phyloP scores from a whole-genome alignment of 2,329 filamentous ascomycete species.

The Rhytidhysteron rufulum region DNA sequence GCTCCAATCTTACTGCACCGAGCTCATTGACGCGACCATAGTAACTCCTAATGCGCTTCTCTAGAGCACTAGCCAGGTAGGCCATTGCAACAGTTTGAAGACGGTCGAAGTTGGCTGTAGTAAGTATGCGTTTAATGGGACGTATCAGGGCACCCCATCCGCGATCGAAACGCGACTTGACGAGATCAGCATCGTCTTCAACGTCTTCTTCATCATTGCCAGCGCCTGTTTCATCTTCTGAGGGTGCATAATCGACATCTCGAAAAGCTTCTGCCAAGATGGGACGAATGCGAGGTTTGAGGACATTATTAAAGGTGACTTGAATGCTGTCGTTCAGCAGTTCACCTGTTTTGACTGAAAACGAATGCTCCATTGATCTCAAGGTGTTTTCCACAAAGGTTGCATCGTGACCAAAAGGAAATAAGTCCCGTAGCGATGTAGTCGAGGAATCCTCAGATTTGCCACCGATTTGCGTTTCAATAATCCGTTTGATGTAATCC shows the following conservation, averaged over 20 bases:
- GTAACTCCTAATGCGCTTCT: constrained; percentile 82
- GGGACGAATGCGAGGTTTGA: constrained; percentile 79
- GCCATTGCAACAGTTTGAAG: constrained; percentile 70
- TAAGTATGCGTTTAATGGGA: constrained; percentile 81
- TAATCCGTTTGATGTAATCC: constrained; percentile 86
- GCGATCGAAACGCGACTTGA: constrained; percentile 74
- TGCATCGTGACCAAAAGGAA: constrained; percentile 77
- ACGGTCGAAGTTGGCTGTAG: constrained; percentile 68
- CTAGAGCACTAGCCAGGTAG: constrained; percentile 73
- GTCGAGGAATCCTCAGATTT: constrained; percentile 35
- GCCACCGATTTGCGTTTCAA: constrained; percentile 60
- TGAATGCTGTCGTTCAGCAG: constrained; percentile 79
- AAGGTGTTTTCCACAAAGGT: constrained; percentile 66
- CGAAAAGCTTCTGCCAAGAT: constrained; percentile 86
- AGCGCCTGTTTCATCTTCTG: constrained; percentile 47
- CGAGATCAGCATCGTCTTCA: constrained; percentile 56
- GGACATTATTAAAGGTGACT: constrained; percentile 81
- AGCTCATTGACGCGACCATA: constrained; percentile 75
- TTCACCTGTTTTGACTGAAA: constrained; percentile 74
- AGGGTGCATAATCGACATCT: constrained; percentile 76
- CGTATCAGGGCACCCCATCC: constrained; percentile 83
- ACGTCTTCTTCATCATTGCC: constrained; percentile 43
- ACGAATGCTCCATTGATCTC: constrained; percentile 64
- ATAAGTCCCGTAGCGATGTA: constrained; percentile 52
- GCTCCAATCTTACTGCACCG: constrained; percentile 77